phyloP scores from a whole-genome alignment of 306 rosid species.

The Pyrus pyrifolia region DNA sequence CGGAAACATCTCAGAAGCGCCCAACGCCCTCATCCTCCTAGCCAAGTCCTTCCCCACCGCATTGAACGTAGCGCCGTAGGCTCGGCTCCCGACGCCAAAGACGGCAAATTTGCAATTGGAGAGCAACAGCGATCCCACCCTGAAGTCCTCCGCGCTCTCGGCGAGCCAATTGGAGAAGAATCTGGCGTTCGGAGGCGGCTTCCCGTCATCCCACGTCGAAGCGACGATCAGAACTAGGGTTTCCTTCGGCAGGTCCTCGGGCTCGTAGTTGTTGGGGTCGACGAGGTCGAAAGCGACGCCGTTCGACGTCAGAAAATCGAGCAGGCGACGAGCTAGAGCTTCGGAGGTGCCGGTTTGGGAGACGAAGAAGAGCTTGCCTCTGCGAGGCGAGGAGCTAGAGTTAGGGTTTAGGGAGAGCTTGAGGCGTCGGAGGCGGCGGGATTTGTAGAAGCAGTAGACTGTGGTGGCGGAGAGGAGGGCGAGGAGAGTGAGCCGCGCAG shows the following conservation, averaged over 20 bases:
- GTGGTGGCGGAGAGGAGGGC: conserved; percentile 88
- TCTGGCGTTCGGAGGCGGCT: conserved; percentile 43
- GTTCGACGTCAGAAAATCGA: conserved; percentile 38
- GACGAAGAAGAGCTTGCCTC: conserved; percentile 54
- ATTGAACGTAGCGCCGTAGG: conserved; percentile 57
- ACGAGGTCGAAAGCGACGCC: conserved; percentile 50
- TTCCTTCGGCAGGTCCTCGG: conserved; percentile 82
- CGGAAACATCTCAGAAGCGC: conserved; percentile 66
- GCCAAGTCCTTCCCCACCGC: conserved; percentile 58
- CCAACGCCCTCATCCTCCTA: conserved; percentile 55
- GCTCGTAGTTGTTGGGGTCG: conserved; percentile 61
- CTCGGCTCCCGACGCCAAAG: conserved; percentile 84
- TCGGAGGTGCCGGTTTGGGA: conserved; percentile 78
- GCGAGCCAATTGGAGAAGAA: conserved; percentile 83
- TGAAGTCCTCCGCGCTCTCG: conserved; percentile 70
- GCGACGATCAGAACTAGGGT: conserved; percentile 52
- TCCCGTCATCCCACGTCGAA: conserved; percentile 90
- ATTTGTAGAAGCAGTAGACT: conserved; percentile 67
- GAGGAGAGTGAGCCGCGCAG: conserved; percentile 65
- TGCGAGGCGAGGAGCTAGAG: conserved; percentile 9
- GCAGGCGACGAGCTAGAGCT: conserved; percentile 72
- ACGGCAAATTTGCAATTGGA: conserved; percentile 53
- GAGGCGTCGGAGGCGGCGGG: conserved; percentile 62
- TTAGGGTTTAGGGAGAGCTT: conserved; percentile 33
- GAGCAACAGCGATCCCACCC: conserved; percentile 77